These are phyloP conservation scores for Aspergillus cristatus DNA, from an alignment of 495 filamentous ascomycete species.

Conservation along the genomic window DNA sequence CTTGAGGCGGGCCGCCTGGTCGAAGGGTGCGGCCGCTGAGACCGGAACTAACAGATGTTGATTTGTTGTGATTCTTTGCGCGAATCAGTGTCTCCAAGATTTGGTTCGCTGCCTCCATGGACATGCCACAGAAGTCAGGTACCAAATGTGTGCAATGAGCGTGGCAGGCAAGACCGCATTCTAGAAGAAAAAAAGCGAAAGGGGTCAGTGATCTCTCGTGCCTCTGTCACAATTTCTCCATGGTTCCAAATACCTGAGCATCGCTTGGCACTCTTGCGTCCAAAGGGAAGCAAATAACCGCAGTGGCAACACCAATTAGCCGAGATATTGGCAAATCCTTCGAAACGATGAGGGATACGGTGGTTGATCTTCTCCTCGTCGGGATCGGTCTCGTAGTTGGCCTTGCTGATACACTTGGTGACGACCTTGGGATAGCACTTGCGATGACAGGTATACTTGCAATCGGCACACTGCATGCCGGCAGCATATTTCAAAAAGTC, in stretches of 20 bases:
- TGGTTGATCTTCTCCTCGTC: slow-evolving; percentile 99
- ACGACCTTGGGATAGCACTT: slow-evolving; percentile 97
- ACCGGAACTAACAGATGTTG: slow-evolving; percentile 39
- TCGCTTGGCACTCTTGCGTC: slow-evolving; percentile 85
- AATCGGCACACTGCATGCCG: slow-evolving; percentile 98
- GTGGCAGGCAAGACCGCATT: slow-evolving; percentile 89
- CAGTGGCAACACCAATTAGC: slow-evolving; percentile 99
- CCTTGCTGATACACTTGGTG: slow-evolving; percentile 99
- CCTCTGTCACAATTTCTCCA: not conserved
- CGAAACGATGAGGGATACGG: slow-evolving; percentile 94
- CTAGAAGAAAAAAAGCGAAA: slow-evolving; percentile 32
- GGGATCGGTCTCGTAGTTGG: slow-evolving; percentile 93
- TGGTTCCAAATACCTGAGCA: slow-evolving; percentile 59
- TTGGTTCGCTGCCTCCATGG: slow-evolving; percentile 92
- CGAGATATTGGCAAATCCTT: slow-evolving; percentile 87
- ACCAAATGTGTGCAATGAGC: slow-evolving; percentile 89
- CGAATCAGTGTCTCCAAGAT: slow-evolving; percentile 53
- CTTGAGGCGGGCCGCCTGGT: slow-evolving; percentile 38
- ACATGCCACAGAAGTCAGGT: slow-evolving; percentile 99
- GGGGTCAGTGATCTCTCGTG: slow-evolving; percentile 15
- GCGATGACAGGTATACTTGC: slow-evolving; percentile 98
- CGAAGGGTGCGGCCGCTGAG: slow-evolving; percentile 61
- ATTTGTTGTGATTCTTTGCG: slow-evolving; percentile 38
- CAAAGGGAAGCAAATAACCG: slow-evolving; percentile 93
- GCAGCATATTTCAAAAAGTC: slow-evolving; percentile 98